phyloP scores from a whole-genome alignment of 2,329 filamentous ascomycete species.

The Ophiostoma quercus region DNA sequence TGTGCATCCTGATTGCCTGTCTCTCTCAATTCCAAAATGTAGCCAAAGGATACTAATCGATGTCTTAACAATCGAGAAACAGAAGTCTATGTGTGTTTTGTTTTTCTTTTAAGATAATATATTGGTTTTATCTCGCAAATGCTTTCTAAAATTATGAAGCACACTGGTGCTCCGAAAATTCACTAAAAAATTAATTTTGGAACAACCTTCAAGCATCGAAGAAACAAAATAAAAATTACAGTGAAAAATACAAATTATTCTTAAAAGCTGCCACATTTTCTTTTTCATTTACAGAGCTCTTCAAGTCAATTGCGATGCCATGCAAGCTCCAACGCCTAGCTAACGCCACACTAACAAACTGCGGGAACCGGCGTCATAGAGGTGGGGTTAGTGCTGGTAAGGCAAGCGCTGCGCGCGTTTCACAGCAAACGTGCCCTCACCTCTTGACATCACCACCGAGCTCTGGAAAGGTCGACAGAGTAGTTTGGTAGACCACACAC shows the following conservation, averaged over 20 bases:
- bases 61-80: no score
- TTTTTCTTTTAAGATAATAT: no score
- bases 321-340: not conserved
- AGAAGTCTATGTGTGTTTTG: no score
- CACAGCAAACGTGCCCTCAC: not conserved
- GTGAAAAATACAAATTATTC: not conserved
- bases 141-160: no score
- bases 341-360: not conserved
- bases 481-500: not conserved
- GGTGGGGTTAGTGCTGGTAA: conserved; percentile 6
- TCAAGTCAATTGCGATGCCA: not conserved
- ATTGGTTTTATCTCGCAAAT: no score
- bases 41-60: no score
- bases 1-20: not conserved
- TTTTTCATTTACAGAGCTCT: not conserved
- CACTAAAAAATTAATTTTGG: no score
- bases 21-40: no score
- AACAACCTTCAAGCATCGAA: no score
- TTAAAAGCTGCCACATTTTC: not conserved
- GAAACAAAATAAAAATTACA: not conserved
- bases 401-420: not conserved
- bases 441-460: not conserved
- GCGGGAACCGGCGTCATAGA: conserved; percentile 11
- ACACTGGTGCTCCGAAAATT: no score
- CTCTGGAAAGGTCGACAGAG: not conserved